These are phyloP conservation scores for Zymoseptoria tritici DNA, from an alignment of 2,329 filamentous ascomycete species.

Conservation along the genomic window DNA sequence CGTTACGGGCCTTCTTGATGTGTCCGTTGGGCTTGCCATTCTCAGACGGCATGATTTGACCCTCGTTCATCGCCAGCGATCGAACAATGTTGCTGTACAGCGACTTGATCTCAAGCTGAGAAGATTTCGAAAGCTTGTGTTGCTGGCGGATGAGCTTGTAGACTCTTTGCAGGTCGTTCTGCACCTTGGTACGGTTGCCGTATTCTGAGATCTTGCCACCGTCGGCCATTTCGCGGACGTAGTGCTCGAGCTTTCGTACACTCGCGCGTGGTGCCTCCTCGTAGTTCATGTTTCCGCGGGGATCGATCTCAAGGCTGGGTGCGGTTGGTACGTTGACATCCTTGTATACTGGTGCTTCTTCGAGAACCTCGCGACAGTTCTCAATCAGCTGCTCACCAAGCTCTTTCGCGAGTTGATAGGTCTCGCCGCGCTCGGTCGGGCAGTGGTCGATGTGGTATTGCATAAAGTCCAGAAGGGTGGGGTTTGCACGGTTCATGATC, in stretches of 20 bases:
- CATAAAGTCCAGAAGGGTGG: conserved; percentile 94
- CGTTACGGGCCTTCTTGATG: conserved; percentile 48
- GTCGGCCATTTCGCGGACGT: conserved; percentile 96
- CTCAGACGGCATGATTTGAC: conserved; percentile 88
- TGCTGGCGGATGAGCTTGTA: conserved; percentile 99
- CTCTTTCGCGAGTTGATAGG: conserved; percentile 94
- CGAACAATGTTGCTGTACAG: conserved; percentile 91
- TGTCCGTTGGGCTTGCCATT: conserved; percentile 59
- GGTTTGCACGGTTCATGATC: conserved; percentile 99
- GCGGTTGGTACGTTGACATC: conserved; percentile 89
- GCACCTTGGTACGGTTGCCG: conserved; percentile 94
- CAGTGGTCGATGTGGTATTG: conserved; percentile 99
- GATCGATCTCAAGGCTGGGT: conserved; percentile 85
- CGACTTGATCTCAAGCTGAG: conserved; percentile 91
- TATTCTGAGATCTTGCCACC: conserved; percentile 98
- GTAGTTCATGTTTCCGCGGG: conserved; percentile 86
- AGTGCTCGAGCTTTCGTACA: conserved; percentile 95
- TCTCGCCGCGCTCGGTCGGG: conserved; percentile 91
- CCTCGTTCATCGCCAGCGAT: conserved; percentile 94
- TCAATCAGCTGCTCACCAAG: conserved; percentile 89
- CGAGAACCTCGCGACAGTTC: conserved; percentile 90
- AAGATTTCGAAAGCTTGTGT: conserved; percentile 93
- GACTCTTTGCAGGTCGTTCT: conserved; percentile 87
- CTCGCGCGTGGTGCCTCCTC: conserved; percentile 78
- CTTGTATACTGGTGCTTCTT: conserved; percentile 83